phyloP scores from a whole-genome alignment of 176 grass and related monocot species.

The Oryza punctata region DNA sequence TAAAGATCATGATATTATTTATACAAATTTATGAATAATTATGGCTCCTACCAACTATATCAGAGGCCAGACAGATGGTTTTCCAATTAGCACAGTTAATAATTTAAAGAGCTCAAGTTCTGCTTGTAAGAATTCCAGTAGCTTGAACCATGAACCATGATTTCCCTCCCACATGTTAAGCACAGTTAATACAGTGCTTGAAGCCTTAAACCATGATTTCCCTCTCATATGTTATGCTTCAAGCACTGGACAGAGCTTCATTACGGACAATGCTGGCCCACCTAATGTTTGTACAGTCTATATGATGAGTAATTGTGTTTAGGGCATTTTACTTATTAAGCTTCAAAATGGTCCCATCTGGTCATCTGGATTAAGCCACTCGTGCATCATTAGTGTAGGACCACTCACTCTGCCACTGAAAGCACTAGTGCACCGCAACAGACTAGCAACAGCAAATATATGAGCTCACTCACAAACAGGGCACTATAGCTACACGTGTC shows the following conservation, averaged over 20 bases:
- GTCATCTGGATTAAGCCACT: not conserved
- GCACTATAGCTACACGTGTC: not conserved
- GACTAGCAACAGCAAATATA: not conserved
- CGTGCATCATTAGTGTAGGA: not conserved
- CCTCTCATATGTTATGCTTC: too few species aligned
- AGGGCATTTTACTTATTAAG: too few species aligned
- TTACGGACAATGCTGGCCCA: not conserved
- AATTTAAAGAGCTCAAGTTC: not conserved
- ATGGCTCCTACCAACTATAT: not conserved
- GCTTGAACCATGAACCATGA: too few species aligned
- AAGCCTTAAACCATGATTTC: too few species aligned
- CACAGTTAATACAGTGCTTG: too few species aligned
- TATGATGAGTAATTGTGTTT: too few species aligned
- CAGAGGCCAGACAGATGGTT: not conserved
- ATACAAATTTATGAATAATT: constrained; percentile 9
- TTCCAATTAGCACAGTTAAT: constrained; percentile 24
- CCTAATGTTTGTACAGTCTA: too few species aligned
- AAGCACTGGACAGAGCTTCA: not conserved
- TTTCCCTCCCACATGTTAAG: too few species aligned
- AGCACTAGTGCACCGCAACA: not conserved
- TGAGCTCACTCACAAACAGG: not conserved
- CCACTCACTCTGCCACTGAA: not conserved
- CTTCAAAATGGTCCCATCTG: not conserved
- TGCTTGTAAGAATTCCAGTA: not conserved
- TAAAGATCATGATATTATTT: constrained; percentile 24